Evolutionary conservation across 768 basidiomycete genomes (phyloP).

Genomic region (Pholiota molesta): DNA sequence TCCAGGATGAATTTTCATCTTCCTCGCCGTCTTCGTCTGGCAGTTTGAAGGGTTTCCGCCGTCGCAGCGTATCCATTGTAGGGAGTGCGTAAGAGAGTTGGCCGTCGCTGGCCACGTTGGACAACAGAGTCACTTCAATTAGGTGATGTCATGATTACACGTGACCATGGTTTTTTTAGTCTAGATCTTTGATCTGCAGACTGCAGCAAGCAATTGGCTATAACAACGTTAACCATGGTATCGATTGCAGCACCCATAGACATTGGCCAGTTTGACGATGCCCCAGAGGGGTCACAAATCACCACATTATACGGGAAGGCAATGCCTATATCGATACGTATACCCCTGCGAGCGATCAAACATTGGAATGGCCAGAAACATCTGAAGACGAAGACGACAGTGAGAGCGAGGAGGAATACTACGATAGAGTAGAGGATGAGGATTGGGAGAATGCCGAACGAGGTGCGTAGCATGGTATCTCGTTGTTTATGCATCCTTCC

Average conservation of each 20-base stretch:
- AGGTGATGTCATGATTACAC: neutral
- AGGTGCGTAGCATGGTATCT: slow-evolving; percentile 46
- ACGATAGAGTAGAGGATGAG: slow-evolving; percentile 78
- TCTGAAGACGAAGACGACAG: slow-evolving; percentile 43
- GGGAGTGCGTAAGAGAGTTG: neutral
- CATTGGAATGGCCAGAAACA: slow-evolving; percentile 34
- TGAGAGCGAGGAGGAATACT: slow-evolving; percentile 50
- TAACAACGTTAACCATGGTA: slow-evolving; percentile 20
- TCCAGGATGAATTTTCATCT: slow-evolving; percentile 43
- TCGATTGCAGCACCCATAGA: slow-evolving; percentile 34
- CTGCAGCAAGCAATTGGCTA: neutral
- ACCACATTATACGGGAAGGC: slow-evolving; percentile 25
- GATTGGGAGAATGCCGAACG: slow-evolving; percentile 88
- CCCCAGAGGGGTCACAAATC: slow-evolving; percentile 35
- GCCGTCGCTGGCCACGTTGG: neutral
- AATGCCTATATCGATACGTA: slow-evolving; percentile 49
- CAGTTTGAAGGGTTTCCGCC: slow-evolving; percentile 48
- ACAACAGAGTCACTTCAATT: neutral
- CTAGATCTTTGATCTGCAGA: neutral
- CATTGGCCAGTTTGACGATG: slow-evolving; percentile 67
- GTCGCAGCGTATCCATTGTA: slow-evolving; percentile 42
- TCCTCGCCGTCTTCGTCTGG: slow-evolving; percentile 32
- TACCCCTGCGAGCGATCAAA: slow-evolving; percentile 38
- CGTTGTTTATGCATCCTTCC: slow-evolving; percentile 11
- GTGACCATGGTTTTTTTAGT: neutral